Evolutionary conservation across 1,284 basidiomycete genomes (phyloP).

Genomic region (Rhizoctonia solani): DNA sequence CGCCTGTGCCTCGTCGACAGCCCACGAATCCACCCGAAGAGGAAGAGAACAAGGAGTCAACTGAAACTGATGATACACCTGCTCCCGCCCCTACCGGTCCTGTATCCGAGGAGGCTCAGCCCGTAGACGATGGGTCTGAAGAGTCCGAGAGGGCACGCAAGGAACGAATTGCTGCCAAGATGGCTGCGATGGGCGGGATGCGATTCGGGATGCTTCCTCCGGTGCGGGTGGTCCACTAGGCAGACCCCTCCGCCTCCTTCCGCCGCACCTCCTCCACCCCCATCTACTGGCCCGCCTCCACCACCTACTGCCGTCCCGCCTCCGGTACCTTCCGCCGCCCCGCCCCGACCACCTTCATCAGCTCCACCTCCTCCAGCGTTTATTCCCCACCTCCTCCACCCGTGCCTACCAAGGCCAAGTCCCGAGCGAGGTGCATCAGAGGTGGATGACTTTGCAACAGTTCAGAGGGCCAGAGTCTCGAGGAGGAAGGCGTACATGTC

Average conservation of each 20-base stretch:
- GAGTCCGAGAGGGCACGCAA: conserved; percentile 47
- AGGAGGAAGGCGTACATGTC: conserved; percentile 62
- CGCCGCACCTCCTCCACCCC: conserved; percentile 29
- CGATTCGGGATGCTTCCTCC: conserved; percentile 72
- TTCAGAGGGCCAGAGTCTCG: conserved; percentile 47
- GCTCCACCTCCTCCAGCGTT: conserved; percentile 41
- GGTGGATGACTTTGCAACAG: conserved; percentile 54
- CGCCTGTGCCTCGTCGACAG: conserved; percentile 39
- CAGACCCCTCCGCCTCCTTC: conserved; percentile 35
- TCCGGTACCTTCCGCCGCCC: neutral
- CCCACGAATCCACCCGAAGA: conserved; percentile 45
- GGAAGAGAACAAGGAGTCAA: conserved; percentile 57
- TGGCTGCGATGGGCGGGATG: conserved; percentile 76
- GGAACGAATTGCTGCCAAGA: conserved; percentile 69
- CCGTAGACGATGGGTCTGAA: conserved; percentile 23
- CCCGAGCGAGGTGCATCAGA: conserved; percentile 6
- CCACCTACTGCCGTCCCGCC: conserved; percentile 41
- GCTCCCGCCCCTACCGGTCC: conserved; percentile 19
- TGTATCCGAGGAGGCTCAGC: too few relatives aligned
- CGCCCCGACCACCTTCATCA: conserved; percentile 9
- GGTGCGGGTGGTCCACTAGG: conserved; percentile 39
- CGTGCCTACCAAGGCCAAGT: conserved; percentile 45
- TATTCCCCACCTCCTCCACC: too few relatives aligned
- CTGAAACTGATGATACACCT: neutral
- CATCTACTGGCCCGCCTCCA: conserved; percentile 42